A percentile compares a stretch with the other conserved stretches of the same genome.
phyloP scores from a whole-genome alignment of 2,329 filamentous ascomycete species.

The Stagonosporopsis rhizophila region DNA sequence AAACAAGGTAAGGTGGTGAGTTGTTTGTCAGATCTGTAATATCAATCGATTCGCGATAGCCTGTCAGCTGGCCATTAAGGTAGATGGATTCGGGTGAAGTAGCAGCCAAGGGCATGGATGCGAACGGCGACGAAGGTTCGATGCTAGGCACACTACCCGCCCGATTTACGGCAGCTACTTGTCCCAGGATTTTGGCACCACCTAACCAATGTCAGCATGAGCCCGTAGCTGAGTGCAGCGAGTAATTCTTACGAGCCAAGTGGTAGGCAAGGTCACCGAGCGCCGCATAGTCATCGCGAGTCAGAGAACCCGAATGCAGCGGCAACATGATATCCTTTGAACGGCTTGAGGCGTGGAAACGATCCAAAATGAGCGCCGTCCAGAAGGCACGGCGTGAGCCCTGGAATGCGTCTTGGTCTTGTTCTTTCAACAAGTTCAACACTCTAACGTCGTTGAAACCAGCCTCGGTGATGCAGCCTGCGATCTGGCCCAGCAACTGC shows the following conservation, averaged over 20 bases:
- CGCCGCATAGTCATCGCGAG: constrained; percentile 41
- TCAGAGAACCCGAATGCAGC: constrained; percentile 38
- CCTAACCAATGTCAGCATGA: constrained; percentile 29
- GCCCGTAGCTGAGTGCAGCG: background rate
- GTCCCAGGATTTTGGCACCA: constrained; percentile 42
- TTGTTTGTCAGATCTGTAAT: constrained; percentile 37
- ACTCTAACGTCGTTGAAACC: constrained; percentile 43
- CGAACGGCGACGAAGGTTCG: constrained; percentile 39
- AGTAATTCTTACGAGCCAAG: constrained; percentile 42
- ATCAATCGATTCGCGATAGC: constrained; percentile 44
- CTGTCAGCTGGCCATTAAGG: constrained; percentile 40
- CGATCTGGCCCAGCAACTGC: constrained; percentile 41
- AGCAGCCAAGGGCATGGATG: constrained; percentile 34
- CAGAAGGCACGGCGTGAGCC: constrained; percentile 46
- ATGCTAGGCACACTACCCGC: constrained; percentile 40
- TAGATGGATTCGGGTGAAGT: constrained; percentile 38
- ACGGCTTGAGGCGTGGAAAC: constrained; percentile 46
- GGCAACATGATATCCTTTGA: constrained; percentile 45
- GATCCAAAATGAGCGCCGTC: constrained; percentile 47
- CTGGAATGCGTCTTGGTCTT: constrained; percentile 40
- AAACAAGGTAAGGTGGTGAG: constrained; percentile 44
- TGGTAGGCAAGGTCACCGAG: constrained; percentile 46
- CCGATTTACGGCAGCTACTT: constrained; percentile 38
- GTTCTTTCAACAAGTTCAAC: constrained; percentile 35
- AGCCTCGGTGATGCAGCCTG: constrained; percentile 40